These are phyloP conservation scores for Solanum medicagineum DNA, from an alignment of 257 asterid species.

Conservation along the genomic window DNA sequence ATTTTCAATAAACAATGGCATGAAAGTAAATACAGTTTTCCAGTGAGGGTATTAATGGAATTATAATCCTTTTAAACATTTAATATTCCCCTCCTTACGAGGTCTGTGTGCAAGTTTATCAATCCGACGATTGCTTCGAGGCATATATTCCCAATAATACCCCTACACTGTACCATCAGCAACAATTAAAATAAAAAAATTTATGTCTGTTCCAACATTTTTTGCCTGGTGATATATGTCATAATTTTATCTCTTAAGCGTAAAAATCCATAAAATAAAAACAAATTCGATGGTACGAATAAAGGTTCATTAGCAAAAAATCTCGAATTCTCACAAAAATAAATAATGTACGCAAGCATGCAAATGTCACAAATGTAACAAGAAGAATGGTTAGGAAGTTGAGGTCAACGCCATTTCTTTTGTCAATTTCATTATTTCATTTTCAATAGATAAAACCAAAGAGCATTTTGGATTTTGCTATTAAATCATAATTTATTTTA, in stretches of 20 bases:
- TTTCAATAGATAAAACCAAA: not conserved
- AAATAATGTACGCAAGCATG: too few species aligned
- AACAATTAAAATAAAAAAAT: not conserved
- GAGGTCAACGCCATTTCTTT: not conserved
- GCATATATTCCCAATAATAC: not conserved
- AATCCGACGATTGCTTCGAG: not conserved
- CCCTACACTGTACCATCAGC: not conserved
- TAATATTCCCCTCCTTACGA: not conserved
- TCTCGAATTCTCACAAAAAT: not conserved
- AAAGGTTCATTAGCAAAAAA: not conserved
- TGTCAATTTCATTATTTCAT: slow-evolving; percentile 4
- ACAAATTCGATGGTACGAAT: too few species aligned
- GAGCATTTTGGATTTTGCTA: not conserved
- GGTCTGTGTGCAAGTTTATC: not conserved
- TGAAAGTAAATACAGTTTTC: not conserved
- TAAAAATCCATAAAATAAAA: not conserved
- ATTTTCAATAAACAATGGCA: not conserved
- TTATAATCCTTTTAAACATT: not conserved
- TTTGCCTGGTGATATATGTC: not conserved
- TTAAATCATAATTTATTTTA: not conserved
- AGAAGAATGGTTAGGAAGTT: not conserved
- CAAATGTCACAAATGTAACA: not conserved
- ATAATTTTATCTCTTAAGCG: not conserved
- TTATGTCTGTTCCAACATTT: not conserved
- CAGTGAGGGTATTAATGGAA: not conserved